Base-by-base conservation (phyloP, 768 basidiomycete genomes). In the Phanerodontia chrysosporium region DNA sequence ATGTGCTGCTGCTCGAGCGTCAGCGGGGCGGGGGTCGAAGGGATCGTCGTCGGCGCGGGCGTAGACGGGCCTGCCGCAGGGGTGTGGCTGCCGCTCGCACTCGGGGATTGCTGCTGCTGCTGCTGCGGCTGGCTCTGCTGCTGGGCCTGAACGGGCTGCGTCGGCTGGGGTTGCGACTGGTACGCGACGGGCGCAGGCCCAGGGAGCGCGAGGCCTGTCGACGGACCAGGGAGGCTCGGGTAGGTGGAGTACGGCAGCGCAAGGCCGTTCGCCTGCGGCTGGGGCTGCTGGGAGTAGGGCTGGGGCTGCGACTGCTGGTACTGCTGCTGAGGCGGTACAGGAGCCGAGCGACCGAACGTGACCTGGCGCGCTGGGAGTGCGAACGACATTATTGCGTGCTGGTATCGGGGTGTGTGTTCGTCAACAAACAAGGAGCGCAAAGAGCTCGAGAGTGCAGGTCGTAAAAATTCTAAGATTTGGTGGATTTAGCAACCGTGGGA, bases 1-100 rank as follows among this genome's bases (percentile, higher is more conserved):
- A 98, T 96, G 71, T 96, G 91, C 67, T 94, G 92, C 62, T 94
- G 92, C 73, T 94, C 92, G 60, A 92, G 87, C 1, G 90, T 91
- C 63, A 92, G 79, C 2, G 90, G 85, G 1, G 62, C 83, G 1
- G 90, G 86, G 0, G 90, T 88, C 0, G 89, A 78, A 1, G 88
- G 85, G 2, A 83, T 76, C n/a, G 80, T 76, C 21, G 75, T 53
- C 66, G 76, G 67, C 0, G 69, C 68, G 1, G 85, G 78, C 0
- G 83, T 79, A 3, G 87, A 84, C 0, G 86, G 82, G 0, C 83
- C 86, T 1, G 86, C 81, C 0, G 82, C 75, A 73, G 65, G 22
- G 67, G 67, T 55, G 68, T 64, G 28, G 72, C 49, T 8, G 62
- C 58, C 62, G 1, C 58, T 32, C 21, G 67, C 57, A 3, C 62